phyloP scores from a whole-genome alignment of 345 rosid genomes.

The Camelina laxa region DNA sequence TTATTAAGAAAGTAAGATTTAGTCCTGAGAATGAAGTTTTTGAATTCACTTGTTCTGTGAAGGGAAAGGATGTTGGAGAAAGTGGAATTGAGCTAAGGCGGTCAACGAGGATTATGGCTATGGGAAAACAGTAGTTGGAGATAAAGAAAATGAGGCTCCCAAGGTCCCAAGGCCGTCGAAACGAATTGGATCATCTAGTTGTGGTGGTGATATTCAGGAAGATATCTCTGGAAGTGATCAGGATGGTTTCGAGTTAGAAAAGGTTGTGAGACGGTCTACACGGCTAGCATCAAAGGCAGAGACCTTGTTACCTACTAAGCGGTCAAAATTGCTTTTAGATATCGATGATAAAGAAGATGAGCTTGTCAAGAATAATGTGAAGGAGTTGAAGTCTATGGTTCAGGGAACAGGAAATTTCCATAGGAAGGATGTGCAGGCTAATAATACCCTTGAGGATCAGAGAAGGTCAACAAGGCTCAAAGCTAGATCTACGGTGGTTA shows the following conservation, averaged over 20 bases:
- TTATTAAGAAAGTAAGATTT: conserved; percentile 63
- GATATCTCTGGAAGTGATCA: background rate
- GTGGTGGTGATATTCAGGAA: background rate
- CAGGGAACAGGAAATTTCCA: too few relatives aligned
- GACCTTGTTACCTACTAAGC: background rate
- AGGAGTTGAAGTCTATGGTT: background rate
- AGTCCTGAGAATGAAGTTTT: conserved; percentile 57
- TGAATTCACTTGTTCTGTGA: conserved; percentile 49
- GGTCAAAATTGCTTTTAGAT: conserved; percentile 19
- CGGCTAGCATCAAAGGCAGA: background rate
- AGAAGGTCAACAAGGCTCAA: conserved; percentile 25
- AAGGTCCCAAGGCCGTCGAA: conserved; percentile 7
- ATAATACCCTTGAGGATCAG: background rate
- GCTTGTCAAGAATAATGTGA: background rate
- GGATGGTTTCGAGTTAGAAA: background rate
- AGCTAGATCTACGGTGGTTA: background rate
- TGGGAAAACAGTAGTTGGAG: conserved; percentile 8
- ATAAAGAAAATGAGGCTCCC: background rate
- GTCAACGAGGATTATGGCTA: conserved; percentile 19
- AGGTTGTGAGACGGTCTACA: conserved; percentile 11
- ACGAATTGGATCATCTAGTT: conserved; percentile 25
- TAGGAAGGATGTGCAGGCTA: background rate
- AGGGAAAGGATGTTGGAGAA: conserved; percentile 29
- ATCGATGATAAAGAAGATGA: background rate
- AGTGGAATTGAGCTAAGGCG: conserved; percentile 24